Conservation (phyloP, 2,329 filamentous ascomycete species). For the Paraconiothyrium brasiliense region DNA sequence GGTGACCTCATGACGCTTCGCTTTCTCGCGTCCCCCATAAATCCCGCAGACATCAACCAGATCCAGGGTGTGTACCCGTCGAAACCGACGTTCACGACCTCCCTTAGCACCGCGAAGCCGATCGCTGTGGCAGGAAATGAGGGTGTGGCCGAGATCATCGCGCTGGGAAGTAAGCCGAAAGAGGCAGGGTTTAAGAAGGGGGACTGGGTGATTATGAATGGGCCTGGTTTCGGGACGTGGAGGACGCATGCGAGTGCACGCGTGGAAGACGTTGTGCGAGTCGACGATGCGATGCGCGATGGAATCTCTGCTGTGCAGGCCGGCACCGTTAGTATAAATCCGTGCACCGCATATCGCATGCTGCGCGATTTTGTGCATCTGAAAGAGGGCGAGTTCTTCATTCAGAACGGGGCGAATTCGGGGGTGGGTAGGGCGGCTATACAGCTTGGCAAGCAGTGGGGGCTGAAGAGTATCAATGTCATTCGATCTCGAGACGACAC, state of each 20-base stretch:
- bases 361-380: conserved; percentile 78
- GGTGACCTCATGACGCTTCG: conserved; percentile 79
- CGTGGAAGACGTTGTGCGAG: conserved; percentile 69
- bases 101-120: conserved; percentile 79
- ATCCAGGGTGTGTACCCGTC: conserved; percentile 96
- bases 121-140: conserved; percentile 88
- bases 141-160: conserved; percentile 88
- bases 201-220: conserved; percentile 93
- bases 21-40: conserved; percentile 90
- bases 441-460: conserved; percentile 86
- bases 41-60: conserved; percentile 97
- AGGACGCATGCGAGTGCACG: conserved; percentile 83
- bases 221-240: conserved; percentile 90
- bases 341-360: conserved; percentile 94
- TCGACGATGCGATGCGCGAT: conserved; percentile 74
- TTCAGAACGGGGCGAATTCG: conserved; percentile 96
- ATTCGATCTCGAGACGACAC: conserved; percentile 79
- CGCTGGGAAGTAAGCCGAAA: conserved; percentile 69
- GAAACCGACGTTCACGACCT: conserved; percentile 78
- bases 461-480: conserved; percentile 88
- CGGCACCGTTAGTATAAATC: conserved; percentile 90
- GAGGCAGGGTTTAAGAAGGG: conserved; percentile 69
- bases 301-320: conserved; percentile 80
- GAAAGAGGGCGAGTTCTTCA: conserved; percentile 86
- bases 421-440: conserved; percentile 92